phyloP scores from a whole-genome alignment of 2,329 filamentous ascomycete species.

The Trichoderma sp. region DNA sequence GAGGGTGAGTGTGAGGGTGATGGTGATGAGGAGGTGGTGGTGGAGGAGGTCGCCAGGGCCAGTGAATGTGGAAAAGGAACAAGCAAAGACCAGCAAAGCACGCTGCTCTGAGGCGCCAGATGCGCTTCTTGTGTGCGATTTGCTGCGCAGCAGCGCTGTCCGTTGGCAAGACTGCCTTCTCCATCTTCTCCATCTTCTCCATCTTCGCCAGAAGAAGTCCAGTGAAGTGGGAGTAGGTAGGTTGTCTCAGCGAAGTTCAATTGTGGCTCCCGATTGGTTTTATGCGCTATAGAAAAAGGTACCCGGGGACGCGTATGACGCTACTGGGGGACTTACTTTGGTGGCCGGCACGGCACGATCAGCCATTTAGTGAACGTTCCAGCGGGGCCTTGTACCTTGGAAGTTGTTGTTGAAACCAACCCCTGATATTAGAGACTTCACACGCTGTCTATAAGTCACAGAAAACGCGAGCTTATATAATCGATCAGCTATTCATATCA shows the following conservation, averaged over 20 bases:
- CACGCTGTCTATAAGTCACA: neutral
- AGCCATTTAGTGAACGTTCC: neutral
- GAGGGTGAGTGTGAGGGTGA: neutral
- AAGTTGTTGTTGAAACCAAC: too few species aligned
- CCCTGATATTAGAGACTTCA: too few species aligned
- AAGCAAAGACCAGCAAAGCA: conserved; percentile 6
- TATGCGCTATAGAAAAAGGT: conserved; percentile 16
- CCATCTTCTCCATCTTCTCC: neutral
- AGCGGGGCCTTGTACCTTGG: neutral
- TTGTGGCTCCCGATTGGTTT: neutral
- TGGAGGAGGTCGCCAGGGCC: conserved; percentile 22
- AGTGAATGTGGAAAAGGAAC: conserved; percentile 7
- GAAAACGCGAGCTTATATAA: neutral
- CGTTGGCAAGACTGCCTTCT: neutral
- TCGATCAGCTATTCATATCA: neutral
- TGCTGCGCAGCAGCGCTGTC: neutral
- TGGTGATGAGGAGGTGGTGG: conserved; percentile 12
- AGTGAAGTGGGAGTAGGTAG: neutral
- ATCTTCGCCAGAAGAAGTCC: neutral
- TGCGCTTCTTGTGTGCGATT: neutral
- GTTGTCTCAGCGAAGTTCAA: neutral
- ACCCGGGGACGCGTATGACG: conserved; percentile 13
- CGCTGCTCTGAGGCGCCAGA: conserved; percentile 11
- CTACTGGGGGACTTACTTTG: neutral
- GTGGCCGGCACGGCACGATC: neutral